Percentiles rank a stretch among this genome's conserved stretches.
Conservation (phyloP, 148 eudicot species). For the Hydrangea macrophylla region DNA sequence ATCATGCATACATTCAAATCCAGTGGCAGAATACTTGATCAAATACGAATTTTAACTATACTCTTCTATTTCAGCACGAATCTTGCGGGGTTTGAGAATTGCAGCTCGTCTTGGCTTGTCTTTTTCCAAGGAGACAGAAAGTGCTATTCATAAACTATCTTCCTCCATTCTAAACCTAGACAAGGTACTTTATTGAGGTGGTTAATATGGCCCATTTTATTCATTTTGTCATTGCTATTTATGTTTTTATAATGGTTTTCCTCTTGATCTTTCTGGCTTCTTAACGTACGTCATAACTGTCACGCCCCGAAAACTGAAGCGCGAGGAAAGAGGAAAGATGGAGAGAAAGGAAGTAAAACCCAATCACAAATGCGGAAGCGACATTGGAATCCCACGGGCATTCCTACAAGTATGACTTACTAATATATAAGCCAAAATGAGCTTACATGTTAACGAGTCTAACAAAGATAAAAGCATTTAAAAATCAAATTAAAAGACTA, state of each 20-base stretch:
- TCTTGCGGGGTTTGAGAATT: slow-evolving; percentile 87
- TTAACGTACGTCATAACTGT: background rate
- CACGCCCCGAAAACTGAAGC: no score
- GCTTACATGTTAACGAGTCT: no score
- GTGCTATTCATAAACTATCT: slow-evolving; percentile 49
- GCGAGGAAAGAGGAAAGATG: no score
- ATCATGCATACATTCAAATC: slow-evolving; percentile 14
- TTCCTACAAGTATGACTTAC: no score
- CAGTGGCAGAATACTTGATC: slow-evolving; percentile 2
- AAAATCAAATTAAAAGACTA: no score
- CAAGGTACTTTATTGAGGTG: slow-evolving; percentile 42
- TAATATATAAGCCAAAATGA: no score
- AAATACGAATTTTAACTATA: slow-evolving; percentile 9
- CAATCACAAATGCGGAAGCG: no score
- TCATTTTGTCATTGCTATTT: background rate
- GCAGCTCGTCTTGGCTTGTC: slow-evolving; percentile 90
- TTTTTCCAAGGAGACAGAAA: slow-evolving; percentile 64
- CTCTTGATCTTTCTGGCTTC: background rate
- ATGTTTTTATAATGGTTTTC: background rate
- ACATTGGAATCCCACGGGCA: no score
- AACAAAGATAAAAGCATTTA: no score
- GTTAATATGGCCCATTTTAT: background rate
- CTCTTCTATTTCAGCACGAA: slow-evolving; percentile 64
- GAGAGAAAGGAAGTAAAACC: no score
- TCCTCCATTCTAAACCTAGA: slow-evolving; percentile 46